Percentiles rank a stretch among this genome's conserved stretches.
Conservation (phyloP, 1,284 basidiomycete genomes). For the Cutaneotrichosporon dermatis region DNA sequence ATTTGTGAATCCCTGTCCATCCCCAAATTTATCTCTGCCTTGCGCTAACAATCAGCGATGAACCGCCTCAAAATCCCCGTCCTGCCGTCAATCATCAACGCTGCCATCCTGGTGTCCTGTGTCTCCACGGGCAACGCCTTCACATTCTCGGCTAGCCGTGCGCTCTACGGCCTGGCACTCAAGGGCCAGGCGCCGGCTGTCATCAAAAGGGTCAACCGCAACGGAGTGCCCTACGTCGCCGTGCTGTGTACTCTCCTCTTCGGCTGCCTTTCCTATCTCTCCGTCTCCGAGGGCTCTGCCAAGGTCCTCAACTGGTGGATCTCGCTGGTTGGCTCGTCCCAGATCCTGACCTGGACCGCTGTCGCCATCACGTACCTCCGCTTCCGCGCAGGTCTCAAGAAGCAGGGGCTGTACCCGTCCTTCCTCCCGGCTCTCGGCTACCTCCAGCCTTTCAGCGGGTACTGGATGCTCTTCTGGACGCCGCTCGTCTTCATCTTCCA, state of each 20-base stretch:
- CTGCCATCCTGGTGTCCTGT: constrained; percentile 38
- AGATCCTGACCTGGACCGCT: constrained; percentile 30
- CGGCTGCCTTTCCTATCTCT: constrained; percentile 30
- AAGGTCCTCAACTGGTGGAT: constrained; percentile 17
- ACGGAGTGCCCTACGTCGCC: constrained; percentile 46
- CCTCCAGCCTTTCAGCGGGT: constrained; percentile 26
- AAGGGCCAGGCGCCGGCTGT: constrained; percentile 51
- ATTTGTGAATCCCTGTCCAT: constrained; percentile 19
- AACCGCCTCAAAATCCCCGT: constrained; percentile 35
- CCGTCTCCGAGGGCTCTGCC: constrained; percentile 18
- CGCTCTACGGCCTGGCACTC: constrained; percentile 42
- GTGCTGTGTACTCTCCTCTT: constrained; percentile 25
- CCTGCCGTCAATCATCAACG: constrained; percentile 44
- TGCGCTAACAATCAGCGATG: not conserved
- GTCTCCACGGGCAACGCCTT: constrained; percentile 41
- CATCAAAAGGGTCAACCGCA: constrained; percentile 52
- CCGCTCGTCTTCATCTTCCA: constrained; percentile 21
- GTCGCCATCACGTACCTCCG: constrained; percentile 34
- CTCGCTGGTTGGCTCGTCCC: constrained; percentile 17
- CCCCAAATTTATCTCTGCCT: no score
- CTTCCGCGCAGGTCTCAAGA: constrained; percentile 29
- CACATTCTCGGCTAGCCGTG: constrained; percentile 28
- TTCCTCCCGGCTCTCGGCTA: constrained; percentile 16
- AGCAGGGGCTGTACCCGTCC: constrained; percentile 23
- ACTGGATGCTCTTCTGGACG: constrained; percentile 27